Percentiles rank a stretch among this genome's conserved stretches.
Conservation (phyloP, 2,329 filamentous ascomycete species). For the Metarhizium rileyi region DNA sequence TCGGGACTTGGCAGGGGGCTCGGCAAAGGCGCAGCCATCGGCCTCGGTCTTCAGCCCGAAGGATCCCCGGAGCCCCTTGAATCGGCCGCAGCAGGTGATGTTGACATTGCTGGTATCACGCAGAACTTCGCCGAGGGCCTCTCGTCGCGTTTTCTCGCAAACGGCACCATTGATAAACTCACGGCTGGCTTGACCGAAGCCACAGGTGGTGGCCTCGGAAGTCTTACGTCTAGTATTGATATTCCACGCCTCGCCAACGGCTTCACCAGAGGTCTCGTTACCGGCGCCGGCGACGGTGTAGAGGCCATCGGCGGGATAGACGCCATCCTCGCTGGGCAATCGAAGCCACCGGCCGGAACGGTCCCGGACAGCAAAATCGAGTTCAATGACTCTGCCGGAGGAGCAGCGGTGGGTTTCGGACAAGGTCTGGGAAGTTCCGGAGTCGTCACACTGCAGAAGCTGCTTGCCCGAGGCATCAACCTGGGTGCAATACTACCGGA, state of each 20-base stretch:
- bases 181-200: slow-evolving; percentile 4
- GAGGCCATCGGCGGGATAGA: slow-evolving; percentile 21
- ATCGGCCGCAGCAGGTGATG: not conserved
- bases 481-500: not conserved
- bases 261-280: slow-evolving; percentile 23
- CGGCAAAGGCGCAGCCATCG: slow-evolving; percentile 16
- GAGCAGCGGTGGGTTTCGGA: slow-evolving; percentile 25
- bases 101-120: slow-evolving; percentile 13
- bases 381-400: slow-evolving; percentile 25
- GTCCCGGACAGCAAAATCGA: slow-evolving; percentile 15
- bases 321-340: slow-evolving; percentile 20
- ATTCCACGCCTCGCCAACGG: slow-evolving; percentile 22
- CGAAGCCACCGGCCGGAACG: slow-evolving; percentile 10
- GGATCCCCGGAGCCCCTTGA: slow-evolving; percentile 8
- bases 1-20: slow-evolving; percentile 19
- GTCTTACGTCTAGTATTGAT: slow-evolving; percentile 12
- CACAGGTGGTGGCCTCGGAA: slow-evolving; percentile 8
- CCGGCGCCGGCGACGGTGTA: slow-evolving; percentile 24
- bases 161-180: slow-evolving; percentile 20
- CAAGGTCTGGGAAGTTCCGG: slow-evolving; percentile 24
- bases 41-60: slow-evolving; percentile 19
- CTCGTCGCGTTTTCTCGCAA: slow-evolving; percentile 21
- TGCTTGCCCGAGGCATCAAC: slow-evolving; percentile 14
- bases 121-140: slow-evolving; percentile 18
- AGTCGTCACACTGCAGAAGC: slow-evolving; percentile 19